Conservation (phyloP, 192 early-diverging fungal genomes). For the Linnemannia exigua region DNA sequence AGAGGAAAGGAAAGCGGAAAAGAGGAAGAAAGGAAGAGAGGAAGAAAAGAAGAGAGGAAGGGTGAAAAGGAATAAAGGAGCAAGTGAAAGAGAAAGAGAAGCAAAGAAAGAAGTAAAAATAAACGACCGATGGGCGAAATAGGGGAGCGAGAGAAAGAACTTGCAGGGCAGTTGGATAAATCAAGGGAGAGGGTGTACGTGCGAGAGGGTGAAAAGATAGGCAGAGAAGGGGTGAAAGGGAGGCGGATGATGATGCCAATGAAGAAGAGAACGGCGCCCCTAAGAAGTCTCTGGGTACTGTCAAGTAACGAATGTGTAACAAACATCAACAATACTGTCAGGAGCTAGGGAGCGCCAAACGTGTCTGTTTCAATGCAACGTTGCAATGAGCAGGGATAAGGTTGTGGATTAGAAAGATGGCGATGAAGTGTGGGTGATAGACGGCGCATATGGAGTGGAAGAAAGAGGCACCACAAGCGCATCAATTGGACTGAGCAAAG, state of each 20-base stretch:
- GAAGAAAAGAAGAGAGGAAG: background rate
- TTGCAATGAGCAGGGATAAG: no score
- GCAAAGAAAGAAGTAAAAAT: background rate
- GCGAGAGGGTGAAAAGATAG: background rate
- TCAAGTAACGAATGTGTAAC: no score
- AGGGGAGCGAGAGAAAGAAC: background rate
- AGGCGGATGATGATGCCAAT: no score
- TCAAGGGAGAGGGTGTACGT: background rate
- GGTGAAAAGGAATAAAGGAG: background rate
- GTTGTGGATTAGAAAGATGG: background rate
- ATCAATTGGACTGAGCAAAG: no score
- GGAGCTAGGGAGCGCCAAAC: no score
- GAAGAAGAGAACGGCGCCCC: background rate
- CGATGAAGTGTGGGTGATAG: background rate
- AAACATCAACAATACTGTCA: no score
- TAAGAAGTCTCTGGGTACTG: no score
- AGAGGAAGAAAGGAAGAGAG: background rate
- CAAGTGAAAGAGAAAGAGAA: background rate
- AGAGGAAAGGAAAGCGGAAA: background rate
- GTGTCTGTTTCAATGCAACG: no score
- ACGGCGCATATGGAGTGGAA: background rate
- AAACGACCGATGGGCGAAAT: background rate
- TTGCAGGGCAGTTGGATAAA: background rate
- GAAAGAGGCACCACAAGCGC: no score
- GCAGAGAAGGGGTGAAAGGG: slow-evolving; percentile 6